phyloP scores from a whole-genome alignment of 306 rosid genomes.

The Pueraria montana region DNA sequence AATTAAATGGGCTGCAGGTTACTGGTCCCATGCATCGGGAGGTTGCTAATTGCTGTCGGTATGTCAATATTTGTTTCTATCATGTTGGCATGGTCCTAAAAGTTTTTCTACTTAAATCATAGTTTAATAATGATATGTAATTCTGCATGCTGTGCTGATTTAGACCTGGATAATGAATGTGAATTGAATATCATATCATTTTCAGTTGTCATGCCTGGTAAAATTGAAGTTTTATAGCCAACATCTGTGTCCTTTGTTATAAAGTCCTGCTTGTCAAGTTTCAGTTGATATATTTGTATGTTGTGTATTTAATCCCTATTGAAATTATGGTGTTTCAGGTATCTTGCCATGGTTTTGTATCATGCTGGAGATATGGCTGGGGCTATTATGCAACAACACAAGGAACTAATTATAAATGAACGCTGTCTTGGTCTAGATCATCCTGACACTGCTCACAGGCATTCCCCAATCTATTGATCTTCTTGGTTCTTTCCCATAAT shows the following conservation, averaged over 20 bases:
- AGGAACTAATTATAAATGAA: constrained; percentile 94
- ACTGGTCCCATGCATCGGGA: constrained; percentile 99
- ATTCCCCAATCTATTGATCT: constrained; percentile 40
- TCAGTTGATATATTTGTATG: constrained; percentile 14
- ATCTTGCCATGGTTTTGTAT: constrained; percentile 98
- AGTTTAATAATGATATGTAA: constrained; percentile 12
- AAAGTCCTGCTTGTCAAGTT: not conserved
- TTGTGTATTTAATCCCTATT: constrained; percentile 24
- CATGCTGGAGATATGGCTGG: constrained; percentile 99
- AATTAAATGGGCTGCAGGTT: constrained; percentile 66
- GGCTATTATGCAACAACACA: constrained; percentile 97
- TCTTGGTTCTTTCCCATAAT: constrained; percentile 25
- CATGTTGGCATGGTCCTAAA: not conserved
- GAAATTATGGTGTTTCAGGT: constrained; percentile 68
- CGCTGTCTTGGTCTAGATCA: constrained; percentile 98
- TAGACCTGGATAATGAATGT: constrained; percentile 30
- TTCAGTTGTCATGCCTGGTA: constrained; percentile 14
- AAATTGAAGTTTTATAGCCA: constrained; percentile 17
- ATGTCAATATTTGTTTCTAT: constrained; percentile 44
- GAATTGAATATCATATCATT: not conserved
- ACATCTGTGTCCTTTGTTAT: not conserved
- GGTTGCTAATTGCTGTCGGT: constrained; percentile 99
- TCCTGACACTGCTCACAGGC: constrained; percentile 99
- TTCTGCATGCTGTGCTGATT: constrained; percentile 20
- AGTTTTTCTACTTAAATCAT: constrained; percentile 5